Evolutionary conservation across 1,139 yeast genomes (phyloP), one percentile per base, ranked within the genome.

Genomic region (Kurtzmaniella quercitrusa): DNA sequence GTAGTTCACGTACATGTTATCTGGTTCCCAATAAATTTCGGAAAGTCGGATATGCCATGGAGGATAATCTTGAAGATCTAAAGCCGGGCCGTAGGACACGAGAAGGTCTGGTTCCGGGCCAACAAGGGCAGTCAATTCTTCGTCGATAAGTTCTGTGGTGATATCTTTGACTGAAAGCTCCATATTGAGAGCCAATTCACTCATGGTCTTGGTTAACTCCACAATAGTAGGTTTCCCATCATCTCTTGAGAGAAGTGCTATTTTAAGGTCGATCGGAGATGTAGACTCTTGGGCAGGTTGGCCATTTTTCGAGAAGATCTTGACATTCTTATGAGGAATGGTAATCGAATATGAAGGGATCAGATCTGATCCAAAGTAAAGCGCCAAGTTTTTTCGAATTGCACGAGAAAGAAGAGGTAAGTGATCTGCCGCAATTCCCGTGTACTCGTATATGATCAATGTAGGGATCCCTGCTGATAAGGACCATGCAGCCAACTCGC

Each of bases 11-110:
- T 79, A 79, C 47, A 72, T 82, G 57, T 87, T 85, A 57, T 88
- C 96, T 7, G 87, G 84, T 55, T 88, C 93, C 87, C 95, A 87
- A 65, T 84, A 91, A 54, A 93, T 80, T 57, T 93, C 99, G 8
- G 91, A 78, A 45, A 94, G 76, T 48, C 98, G 75, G 36, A 89
- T 80, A 57, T 93, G 98, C 98, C 98, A 93, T 20, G 99, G 99
- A 16, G 98, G 98, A 61, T 84, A 94, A 26, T 95, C 97, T 61
- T 89, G 95, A 42, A 94, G 74, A 59, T 89, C 95, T 50, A 93
- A 71, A 15, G 71, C 71, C 8, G 97, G 95, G n/a, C 89, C 88
- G 62, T 93, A 93, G 44, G 87, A 68, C 36, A 94, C 71, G 42
- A 93, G 70, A 50, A 93, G 70, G 59, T 94, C 98, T 0, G 98